Base-by-base conservation (phyloP, 1,284 basidiomycete genomes). In the Ustilago cynodontis region DNA sequence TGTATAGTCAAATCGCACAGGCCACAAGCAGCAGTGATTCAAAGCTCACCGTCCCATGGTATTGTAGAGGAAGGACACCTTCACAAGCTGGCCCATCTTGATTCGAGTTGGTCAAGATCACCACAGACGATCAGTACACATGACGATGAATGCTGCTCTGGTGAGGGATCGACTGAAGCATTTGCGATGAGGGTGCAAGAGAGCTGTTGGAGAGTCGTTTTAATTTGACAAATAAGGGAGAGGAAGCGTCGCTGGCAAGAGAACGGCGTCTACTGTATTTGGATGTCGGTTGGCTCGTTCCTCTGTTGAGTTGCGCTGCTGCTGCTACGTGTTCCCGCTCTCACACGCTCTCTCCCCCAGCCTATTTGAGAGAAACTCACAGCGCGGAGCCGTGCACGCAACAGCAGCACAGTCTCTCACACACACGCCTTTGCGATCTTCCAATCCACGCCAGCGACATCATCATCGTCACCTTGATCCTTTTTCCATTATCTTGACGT, bases 331-430 rank as follows among this genome's bases (percentile, higher is more conserved):
- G 67, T 64, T 64, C 57, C 22, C 37, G 6, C 47, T 45, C 28
- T 18, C 24, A 26, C 35, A 3, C 13, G 7, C 22, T 31, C 33
- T 22, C 41, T 26, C 43, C 35, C 55, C 45, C 45, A 26, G 11
- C 33, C 37, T 18, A n/a, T n/a, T n/a, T n/a, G n/a, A n/a, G n/a
- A n/a, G n/a, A n/a, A n/a, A 56, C n/a, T 66, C 28, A 33, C 35
- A 43, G 35, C 62, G 59, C 63, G 55, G 69, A 62, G 59, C 70
- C 64, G 69, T 71, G 63, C 59, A 53, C 51, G 54, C 55, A 16
- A 35, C 26, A 52, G 9, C 1, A 31, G 37, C 22, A 59, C 49
- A 49, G 31, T 33, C 58, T 33, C 37, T 28, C 11, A 29, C 35
- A 11, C 37, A 35, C 11, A 29, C 35, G 18, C 35, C 18, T 35